Base-by-base conservation (phyloP, 2,329 filamentous ascomycete genomes). In the Bipolaris zeicola region DNA sequence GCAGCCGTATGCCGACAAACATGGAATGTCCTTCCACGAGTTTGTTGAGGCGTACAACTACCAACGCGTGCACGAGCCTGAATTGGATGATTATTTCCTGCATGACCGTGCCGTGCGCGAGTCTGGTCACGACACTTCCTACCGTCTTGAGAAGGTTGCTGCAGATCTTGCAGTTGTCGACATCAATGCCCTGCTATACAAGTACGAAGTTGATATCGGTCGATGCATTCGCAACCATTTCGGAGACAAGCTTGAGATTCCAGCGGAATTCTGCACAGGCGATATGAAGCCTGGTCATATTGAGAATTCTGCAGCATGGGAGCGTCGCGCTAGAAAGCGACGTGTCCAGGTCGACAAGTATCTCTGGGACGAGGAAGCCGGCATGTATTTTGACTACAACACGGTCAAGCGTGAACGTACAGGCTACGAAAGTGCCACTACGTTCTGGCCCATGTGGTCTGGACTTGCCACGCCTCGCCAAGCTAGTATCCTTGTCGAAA, bases 341-440 rank as follows among this genome's bases (percentile, higher is more conserved):
- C 94, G 95, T 81, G 82, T 88, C 65, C 87, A 87, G 7, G 95
- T 98, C 68, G 91, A 98, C 77, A 95, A 92, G 79, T 92, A 95
- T 71, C 87, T 96, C 74, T 99, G 95, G 95, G 90, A 96, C 72
- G 89, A 94, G 65, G 83, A 91, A 65, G 87, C 90, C 73, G 94
- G 94, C 56, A 96, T 98, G 91, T 99, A 92, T 82, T 98, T 98
- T 72, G 95, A 99, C 78, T 99, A 98, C 77, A 85, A 99, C 79
- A 96, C 92, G 0, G 87, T 84, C 60, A 91, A 89, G 76, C 87
- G 92, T 72, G 78, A 92, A 77, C 91, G 90, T 69, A 92, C 87
- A 64, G 86, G 83, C 13, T 98, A 98, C 75, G 95, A 98, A 79
- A 90, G 87, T 62, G 92, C 89, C 52, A 99, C 95, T 2, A 97